These are phyloP conservation scores for Endotrypanum monterogeii DNA, from an alignment of 208 protist genomes.

Conservation along the genomic window DNA sequence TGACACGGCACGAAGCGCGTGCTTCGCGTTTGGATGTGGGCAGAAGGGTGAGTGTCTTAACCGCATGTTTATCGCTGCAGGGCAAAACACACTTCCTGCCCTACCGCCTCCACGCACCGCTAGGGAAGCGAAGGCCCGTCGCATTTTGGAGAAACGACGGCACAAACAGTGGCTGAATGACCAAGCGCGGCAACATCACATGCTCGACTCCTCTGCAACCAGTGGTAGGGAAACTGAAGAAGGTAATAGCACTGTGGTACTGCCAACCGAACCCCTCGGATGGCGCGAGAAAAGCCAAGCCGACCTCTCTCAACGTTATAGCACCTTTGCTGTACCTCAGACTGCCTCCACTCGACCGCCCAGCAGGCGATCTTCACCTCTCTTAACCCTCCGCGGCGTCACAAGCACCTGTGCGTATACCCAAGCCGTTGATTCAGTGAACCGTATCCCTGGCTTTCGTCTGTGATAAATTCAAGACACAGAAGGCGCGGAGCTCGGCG, in stretches of 20 bases:
- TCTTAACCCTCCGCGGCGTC: conserved; percentile 6
- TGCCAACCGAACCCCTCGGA: background rate
- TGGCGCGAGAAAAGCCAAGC: background rate
- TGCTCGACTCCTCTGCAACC: background rate
- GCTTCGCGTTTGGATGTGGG: conserved; percentile 9
- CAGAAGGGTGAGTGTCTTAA: background rate
- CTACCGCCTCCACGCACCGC: conserved; percentile 20
- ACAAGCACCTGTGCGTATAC: background rate
- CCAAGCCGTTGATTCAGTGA: conserved; percentile 13
- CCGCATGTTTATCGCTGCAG: background rate
- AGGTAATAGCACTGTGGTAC: background rate
- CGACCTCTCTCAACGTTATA: background rate
- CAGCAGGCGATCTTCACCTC: background rate
- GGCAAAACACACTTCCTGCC: conserved; percentile 2
- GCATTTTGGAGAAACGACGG: conserved; percentile 24
- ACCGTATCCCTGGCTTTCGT: background rate
- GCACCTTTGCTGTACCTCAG: background rate
- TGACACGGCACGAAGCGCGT: background rate
- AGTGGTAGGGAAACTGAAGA: background rate
- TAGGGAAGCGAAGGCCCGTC: conserved; percentile 23
- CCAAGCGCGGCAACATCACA: background rate
- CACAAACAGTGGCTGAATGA: background rate
- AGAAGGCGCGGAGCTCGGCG: background rate
- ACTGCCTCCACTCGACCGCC: background rate
- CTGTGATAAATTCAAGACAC: background rate